Percentiles rank a stretch among this genome's conserved stretches.
Evolutionary conservation across 1,284 basidiomycete genomes (phyloP).

Genomic region (Trametes sp.): DNA sequence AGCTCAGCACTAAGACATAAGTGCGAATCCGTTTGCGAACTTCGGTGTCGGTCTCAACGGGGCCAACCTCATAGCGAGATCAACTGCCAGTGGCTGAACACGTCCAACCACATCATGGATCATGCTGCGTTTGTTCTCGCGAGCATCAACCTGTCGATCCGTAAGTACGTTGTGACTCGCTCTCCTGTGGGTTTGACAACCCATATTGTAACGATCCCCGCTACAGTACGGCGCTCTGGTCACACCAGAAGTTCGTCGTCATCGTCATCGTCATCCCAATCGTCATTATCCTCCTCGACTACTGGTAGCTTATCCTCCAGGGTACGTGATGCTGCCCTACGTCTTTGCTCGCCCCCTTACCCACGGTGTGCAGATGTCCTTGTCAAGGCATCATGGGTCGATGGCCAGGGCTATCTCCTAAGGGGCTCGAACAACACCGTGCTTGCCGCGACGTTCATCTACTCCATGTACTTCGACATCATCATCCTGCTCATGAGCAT

Average conservation of each 20-base stretch:
- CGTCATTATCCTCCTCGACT: too few species aligned
- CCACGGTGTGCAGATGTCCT: too few species aligned
- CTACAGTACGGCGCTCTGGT: conserved; percentile 76
- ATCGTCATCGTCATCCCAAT: too few species aligned
- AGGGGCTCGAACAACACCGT: conserved; percentile 60
- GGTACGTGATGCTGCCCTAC: too few species aligned
- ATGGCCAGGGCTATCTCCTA: conserved; percentile 57
- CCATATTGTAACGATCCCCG: too few species aligned
- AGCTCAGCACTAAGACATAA: conserved; percentile 63
- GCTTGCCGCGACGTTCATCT: conserved; percentile 52
- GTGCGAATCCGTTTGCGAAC: conserved; percentile 9
- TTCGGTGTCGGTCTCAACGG: background rate
- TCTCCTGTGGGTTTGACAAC: conserved; percentile 13
- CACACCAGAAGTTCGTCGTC: conserved; percentile 62
- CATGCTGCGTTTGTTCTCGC: conserved; percentile 78
- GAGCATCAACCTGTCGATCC: conserved; percentile 80
- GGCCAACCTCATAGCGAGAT: conserved; percentile 51
- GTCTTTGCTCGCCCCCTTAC: too few species aligned
- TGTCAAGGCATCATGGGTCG: conserved; percentile 63
- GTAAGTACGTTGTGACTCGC: conserved; percentile 76
- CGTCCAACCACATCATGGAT: conserved; percentile 74
- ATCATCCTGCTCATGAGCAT: conserved; percentile 65
- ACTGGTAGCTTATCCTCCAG: conserved; percentile 80
- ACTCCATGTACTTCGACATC: conserved; percentile 59
- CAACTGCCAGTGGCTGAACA: conserved; percentile 74